Evolutionary conservation across 2,329 filamentous ascomycete species (phyloP).

Genomic region (Dactylonectria estremocensis): DNA sequence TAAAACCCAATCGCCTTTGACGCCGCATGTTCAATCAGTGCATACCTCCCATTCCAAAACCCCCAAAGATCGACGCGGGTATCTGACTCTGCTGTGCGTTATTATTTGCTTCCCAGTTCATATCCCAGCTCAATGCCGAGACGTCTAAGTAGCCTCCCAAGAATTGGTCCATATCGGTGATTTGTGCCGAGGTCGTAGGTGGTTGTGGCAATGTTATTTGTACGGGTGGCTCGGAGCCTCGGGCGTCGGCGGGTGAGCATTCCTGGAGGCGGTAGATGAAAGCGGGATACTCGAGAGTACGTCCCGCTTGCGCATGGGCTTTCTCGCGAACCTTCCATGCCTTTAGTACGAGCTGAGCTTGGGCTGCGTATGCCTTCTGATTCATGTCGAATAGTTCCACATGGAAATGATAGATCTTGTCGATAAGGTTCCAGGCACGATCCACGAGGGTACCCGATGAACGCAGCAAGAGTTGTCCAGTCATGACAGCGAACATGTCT

Average conservation of each 20-base stretch:
- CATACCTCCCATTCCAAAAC: constrained; percentile 48
- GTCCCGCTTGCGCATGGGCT: constrained; percentile 56
- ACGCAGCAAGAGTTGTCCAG: constrained; percentile 67
- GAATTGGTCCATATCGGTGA: constrained; percentile 60
- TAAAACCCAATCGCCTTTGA: constrained; percentile 10
- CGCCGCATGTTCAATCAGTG: constrained; percentile 30
- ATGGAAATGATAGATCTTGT: constrained; percentile 64
- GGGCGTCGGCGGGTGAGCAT: constrained; percentile 57
- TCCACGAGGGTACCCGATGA: constrained; percentile 66
- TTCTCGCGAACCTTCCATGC: constrained; percentile 69
- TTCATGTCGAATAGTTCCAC: constrained; percentile 66
- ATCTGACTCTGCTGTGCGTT: constrained; percentile 48
- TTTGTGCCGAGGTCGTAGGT: constrained; percentile 46
- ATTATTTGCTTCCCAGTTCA: constrained; percentile 56
- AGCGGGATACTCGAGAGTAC: constrained; percentile 58
- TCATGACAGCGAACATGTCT: constrained; percentile 70
- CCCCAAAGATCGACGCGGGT: constrained; percentile 51
- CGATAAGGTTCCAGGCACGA: constrained; percentile 66
- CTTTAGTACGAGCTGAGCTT: constrained; percentile 65
- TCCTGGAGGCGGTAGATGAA: constrained; percentile 64
- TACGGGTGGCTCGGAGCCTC: constrained; percentile 46
- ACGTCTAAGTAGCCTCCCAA: constrained; percentile 62
- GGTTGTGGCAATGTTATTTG: constrained; percentile 49
- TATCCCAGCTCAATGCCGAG: constrained; percentile 62
- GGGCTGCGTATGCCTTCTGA: constrained; percentile 60